Base-by-base conservation (phyloP, 2,329 filamentous ascomycete species). In the Ilyonectria robusta region DNA sequence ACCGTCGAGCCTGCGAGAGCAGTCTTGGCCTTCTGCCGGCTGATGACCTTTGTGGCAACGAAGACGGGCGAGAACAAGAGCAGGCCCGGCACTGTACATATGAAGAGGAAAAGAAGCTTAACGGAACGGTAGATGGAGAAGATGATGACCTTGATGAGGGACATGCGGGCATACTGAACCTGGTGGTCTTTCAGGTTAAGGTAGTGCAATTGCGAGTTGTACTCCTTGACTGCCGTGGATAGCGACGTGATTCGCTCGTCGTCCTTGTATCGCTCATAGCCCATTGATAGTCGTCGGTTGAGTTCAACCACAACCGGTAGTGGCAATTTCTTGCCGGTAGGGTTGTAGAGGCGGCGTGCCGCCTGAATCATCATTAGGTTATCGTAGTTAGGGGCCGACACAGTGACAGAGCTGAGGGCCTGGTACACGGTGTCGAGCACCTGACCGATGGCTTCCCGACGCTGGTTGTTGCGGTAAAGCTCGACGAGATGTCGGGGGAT, bases 291-390 rank as follows among this genome's bases (percentile, higher is more conserved):
- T 40, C 95, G 91, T 58, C 95, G 89, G 82, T 98, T 98, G 58
- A 99, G 89, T 82, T 99, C 96, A 35, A 98, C 93, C 10, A 98
- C 93, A 77, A 95, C 93, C 1, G 95, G 94, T 23, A 98, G 87
- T 7, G 95, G 95, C 42, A 98, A 87, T 80, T 97, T 97, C 84
- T 95, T 97, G 74, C 94, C 94, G 56, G 94, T 96, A 11, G 94
- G 93, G 77, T 97, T 98, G 83, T 99, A 99, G 31, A 99, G 86
- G 56, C 96, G 90, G 69, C 96, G 90, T 7, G 95, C 95, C 42
- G 95, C 95, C 87, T 98, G 96, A 66, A 98, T 97, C 73, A 97
- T 88, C 95, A 97, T 97, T 23, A 98, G 86, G 4, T 95, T 98
- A 76, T 98, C 95, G 81, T 97, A 98, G 81, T 98, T 94, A 3